Conservation (phyloP, 2,329 filamentous ascomycete species). For the Penicillium paneum region DNA sequence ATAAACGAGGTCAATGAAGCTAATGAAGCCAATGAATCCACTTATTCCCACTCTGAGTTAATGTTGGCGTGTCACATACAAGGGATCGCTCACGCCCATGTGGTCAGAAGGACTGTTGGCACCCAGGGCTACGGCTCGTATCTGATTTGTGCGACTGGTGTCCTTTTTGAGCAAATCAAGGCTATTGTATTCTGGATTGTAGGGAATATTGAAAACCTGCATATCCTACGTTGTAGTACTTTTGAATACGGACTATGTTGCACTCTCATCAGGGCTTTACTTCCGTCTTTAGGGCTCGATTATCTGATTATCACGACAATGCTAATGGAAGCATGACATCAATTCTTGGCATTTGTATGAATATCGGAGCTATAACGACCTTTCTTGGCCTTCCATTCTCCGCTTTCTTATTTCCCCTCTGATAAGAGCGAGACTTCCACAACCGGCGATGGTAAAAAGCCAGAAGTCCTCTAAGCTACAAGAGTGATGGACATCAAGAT, state of each 20-base stretch:
- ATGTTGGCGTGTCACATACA: slow-evolving; percentile 2
- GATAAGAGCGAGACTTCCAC: background rate
- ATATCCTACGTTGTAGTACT: too few relatives aligned
- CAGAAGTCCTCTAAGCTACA: background rate
- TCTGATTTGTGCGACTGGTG: background rate
- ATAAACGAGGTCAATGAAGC: background rate
- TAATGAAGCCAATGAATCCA: background rate
- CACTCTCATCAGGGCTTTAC: background rate
- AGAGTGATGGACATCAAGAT: background rate
- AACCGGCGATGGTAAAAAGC: background rate
- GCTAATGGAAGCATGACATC: background rate
- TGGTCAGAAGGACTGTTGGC: slow-evolving; percentile 10
- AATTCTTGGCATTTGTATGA: too few relatives aligned
- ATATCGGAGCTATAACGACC: too few relatives aligned
- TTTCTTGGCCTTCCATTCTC: background rate
- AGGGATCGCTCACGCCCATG: slow-evolving; percentile 11
- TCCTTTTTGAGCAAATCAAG: background rate
- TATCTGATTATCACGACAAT: background rate
- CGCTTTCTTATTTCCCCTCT: background rate
- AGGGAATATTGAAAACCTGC: too few relatives aligned
- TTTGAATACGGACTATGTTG: too few relatives aligned
- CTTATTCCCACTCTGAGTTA: background rate
- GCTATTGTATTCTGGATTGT: background rate
- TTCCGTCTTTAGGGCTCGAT: background rate
- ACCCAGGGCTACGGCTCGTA: slow-evolving; percentile 4